A percentile compares a stretch with the other conserved stretches of the same genome.
These are phyloP conservation scores for Rubroboletus satanas DNA, from an alignment of 768 basidiomycete genomes.

Conservation along the genomic window DNA sequence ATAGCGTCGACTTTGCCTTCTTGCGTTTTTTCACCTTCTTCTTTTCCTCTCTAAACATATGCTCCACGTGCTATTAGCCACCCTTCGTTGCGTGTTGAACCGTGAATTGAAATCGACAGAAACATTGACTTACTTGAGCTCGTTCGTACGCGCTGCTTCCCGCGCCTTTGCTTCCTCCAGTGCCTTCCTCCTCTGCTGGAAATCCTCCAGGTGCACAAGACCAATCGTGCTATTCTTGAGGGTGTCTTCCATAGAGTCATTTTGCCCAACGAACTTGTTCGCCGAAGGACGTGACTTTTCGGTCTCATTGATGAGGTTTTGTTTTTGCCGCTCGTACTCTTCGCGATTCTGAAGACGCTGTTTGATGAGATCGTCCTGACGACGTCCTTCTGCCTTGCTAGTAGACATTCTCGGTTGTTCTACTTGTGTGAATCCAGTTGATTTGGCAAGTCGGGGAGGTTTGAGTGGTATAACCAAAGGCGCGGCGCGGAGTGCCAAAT, in stretches of 20 bases:
- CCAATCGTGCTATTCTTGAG: conserved; percentile 91
- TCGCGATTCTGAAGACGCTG: conserved; percentile 77
- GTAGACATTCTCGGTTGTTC: conserved; percentile 52
- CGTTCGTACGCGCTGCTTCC: conserved; percentile 80
- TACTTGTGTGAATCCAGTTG: conserved; percentile 11
- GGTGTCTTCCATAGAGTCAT: conserved; percentile 91
- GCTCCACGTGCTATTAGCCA: conserved; percentile 77
- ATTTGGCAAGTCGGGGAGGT: conserved; percentile 1
- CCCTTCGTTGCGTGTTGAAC: conserved; percentile 28
- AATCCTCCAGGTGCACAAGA: conserved; percentile 87
- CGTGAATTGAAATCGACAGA: not conserved
- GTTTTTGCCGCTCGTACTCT: conserved; percentile 78
- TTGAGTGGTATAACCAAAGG: not conserved
- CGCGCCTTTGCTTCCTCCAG: conserved; percentile 89
- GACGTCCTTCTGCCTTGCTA: conserved; percentile 77
- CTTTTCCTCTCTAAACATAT: conserved; percentile 81
- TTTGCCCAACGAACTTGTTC: conserved; percentile 89
- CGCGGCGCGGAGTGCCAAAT: conserved; percentile 26
- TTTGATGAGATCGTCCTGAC: conserved; percentile 82
- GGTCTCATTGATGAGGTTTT: conserved; percentile 79
- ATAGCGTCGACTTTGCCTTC: conserved; percentile 86
- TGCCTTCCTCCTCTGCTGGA: conserved; percentile 83
- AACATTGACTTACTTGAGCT: conserved; percentile 72
- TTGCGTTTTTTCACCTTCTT: conserved; percentile 91
- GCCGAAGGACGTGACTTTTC: conserved; percentile 87